Base-by-base conservation (phyloP, 441 rosid genomes). In the Erodium moschatum region DNA sequence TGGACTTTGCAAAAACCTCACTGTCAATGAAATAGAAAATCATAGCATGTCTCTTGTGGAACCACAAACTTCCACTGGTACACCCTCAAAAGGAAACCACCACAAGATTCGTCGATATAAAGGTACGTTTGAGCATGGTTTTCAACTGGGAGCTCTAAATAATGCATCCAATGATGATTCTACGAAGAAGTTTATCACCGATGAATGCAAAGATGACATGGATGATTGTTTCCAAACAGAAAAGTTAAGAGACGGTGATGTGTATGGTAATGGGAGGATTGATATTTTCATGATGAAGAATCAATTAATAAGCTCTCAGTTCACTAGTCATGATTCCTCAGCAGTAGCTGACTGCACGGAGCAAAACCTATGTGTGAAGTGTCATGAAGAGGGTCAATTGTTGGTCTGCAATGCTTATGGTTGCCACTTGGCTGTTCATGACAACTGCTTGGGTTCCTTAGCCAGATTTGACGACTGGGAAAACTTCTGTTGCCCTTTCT, bases 401-500 rank as follows among this genome's bases (percentile, higher is more conserved):
- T 75, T 86, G 69, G 74, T 67, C 35, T 88, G 93, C 70, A 69
- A 68, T 74, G 70, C 79, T 52, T 67, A 61, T 65, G 76, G 74
- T 67, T 88, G 89, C 73, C 79, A 83, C 70, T 24, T 86, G 73
- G 74, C 64, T 42, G 80, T 85, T 80, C 88, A 86, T 50, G 79
- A 77, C 67, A 72, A 74, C 27, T 88, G 91, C 76, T 70, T 86
- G 74, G 84, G 78, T 71, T 79, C 71, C 60, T 66, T 75, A 5
- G 75, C 76, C n/a, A 70, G 21, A 52, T 80, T 80, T 67, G 83
- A 80, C 74, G 72, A 77, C 44, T 70, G 68, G 0, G 85, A 84
- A 20, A 72, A 75, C 13, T 86, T 82, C 69, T 75, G 66, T 70
- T 88, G 90, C 64, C 89, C 87, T 16, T 85, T 85, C 73, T 88